A percentile compares a stretch with the other conserved stretches of the same genome.
Conservation (phyloP, 2,329 filamentous ascomycete genomes). For the Colletotrichum trifolii region DNA sequence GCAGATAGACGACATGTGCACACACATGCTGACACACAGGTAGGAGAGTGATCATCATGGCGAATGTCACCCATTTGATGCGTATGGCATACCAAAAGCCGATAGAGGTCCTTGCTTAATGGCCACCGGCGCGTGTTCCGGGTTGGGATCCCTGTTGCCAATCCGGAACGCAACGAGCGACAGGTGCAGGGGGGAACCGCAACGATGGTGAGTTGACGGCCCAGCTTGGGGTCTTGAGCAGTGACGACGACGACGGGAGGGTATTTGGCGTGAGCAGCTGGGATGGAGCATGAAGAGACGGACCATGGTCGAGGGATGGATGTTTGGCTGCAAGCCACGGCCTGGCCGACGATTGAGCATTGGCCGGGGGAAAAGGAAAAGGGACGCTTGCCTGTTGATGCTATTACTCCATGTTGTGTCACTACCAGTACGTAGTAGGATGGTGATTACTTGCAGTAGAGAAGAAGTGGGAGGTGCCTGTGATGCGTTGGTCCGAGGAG, state of each 20-base stretch:
- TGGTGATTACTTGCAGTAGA: background rate
- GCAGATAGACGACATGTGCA: too few species aligned
- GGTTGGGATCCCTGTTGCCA: conserved; percentile 31
- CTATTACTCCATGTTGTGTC: too few species aligned
- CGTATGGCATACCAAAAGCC: too few species aligned
- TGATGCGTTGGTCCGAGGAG: too few species aligned
- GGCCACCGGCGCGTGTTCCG: conserved; percentile 13
- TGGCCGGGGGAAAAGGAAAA: background rate
- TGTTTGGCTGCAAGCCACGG: conserved; percentile 14
- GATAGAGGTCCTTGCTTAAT: background rate
- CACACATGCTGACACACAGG: too few species aligned
- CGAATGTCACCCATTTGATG: too few species aligned
- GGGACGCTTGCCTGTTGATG: background rate
- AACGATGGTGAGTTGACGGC: conserved; percentile 12
- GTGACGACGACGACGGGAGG: background rate
- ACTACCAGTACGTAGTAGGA: background rate
- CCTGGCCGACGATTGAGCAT: background rate
- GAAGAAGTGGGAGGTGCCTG: too few species aligned
- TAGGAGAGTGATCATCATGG: too few species aligned
- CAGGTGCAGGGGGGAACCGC: conserved; percentile 32
- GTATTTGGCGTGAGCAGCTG: conserved; percentile 4
- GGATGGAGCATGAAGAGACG: conserved; percentile 7
- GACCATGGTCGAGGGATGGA: background rate
- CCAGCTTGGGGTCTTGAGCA: conserved; percentile 1
- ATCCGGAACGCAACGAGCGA: conserved; percentile 34